phyloP scores from a whole-genome alignment of 495 filamentous ascomycete genomes.

The Aspergillus steynii region DNA sequence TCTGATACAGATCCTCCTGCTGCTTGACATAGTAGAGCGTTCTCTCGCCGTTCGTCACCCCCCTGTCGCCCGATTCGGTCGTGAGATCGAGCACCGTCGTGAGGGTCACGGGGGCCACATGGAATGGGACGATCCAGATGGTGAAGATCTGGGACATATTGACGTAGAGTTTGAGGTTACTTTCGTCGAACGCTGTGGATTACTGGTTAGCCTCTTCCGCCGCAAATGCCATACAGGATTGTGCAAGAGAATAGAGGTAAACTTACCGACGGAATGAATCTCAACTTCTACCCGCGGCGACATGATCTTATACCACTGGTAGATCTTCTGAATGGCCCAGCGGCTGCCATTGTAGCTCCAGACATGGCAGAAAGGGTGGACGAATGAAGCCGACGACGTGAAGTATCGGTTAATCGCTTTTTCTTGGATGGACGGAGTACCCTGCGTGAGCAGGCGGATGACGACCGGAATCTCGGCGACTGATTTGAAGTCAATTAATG shows the following conservation, averaged over 20 bases:
- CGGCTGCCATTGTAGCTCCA: constrained; percentile 58
- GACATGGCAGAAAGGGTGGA: constrained; percentile 79
- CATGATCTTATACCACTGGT: constrained; percentile 85
- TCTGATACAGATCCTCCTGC: constrained; percentile 84
- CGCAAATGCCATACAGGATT: neutral
- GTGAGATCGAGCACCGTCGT: constrained; percentile 71
- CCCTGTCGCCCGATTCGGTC: constrained; percentile 7
- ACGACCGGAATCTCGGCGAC: constrained; percentile 58
- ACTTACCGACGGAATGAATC: constrained; percentile 65
- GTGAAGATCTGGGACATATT: constrained; percentile 70
- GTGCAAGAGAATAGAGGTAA: neutral
- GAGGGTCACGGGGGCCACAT: constrained; percentile 64
- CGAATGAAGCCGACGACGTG: constrained; percentile 65
- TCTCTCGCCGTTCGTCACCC: constrained; percentile 20
- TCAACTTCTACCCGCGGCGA: constrained; percentile 70
- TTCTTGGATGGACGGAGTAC: constrained; percentile 61
- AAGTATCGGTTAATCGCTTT: constrained; percentile 68
- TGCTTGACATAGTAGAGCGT: constrained; percentile 65
- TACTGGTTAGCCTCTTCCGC: neutral
- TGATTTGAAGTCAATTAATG: constrained; percentile 16
- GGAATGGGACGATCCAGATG: constrained; percentile 74
- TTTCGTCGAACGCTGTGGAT: constrained; percentile 63
- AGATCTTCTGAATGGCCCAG: constrained; percentile 64
- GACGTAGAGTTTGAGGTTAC: constrained; percentile 66
- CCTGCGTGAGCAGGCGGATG: constrained; percentile 66